Conservation (phyloP, 768 basidiomycete species). For the Lentinula boryana region DNA sequence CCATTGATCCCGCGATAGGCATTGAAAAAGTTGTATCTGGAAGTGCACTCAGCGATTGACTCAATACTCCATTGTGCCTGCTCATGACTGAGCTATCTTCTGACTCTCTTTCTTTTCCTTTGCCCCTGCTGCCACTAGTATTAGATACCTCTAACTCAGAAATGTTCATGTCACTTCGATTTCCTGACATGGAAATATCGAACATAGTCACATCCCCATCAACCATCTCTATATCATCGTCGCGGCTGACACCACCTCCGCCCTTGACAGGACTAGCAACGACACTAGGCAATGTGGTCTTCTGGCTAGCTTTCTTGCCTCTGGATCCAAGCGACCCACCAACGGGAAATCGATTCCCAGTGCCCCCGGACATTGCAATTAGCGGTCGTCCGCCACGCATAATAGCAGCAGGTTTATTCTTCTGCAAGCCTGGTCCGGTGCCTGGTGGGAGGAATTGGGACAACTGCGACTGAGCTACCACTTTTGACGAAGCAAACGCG, state of each 20-base stretch:
- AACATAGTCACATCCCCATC: neutral
- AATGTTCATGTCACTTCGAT: neutral
- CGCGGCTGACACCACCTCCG: slow-evolving; percentile 9
- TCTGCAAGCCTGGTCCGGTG: neutral
- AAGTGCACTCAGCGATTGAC: slow-evolving; percentile 52
- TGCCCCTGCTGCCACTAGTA: slow-evolving; percentile 16
- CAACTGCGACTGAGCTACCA: neutral
- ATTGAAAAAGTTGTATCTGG: slow-evolving; percentile 20
- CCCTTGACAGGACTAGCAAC: slow-evolving; percentile 47
- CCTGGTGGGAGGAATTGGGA: neutral
- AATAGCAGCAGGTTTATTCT: neutral
- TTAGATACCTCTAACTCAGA: slow-evolving; percentile 1
- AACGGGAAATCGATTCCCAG: slow-evolving; percentile 9
- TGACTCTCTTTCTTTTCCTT: slow-evolving; percentile 24
- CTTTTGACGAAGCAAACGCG: neutral
- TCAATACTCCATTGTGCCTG: slow-evolving; percentile 57
- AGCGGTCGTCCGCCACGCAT: neutral
- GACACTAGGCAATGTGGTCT: slow-evolving; percentile 39
- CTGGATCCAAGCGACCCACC: slow-evolving; percentile 16
- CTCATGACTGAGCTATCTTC: slow-evolving; percentile 29
- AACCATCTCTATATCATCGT: slow-evolving; percentile 13
- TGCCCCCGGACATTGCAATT: neutral
- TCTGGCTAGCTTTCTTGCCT: slow-evolving; percentile 36
- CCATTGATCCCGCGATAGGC: slow-evolving; percentile 31
- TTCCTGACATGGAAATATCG: slow-evolving; percentile 6